phyloP scores from a whole-genome alignment of 164 flowering plant species.

The Stephania cephalantha region DNA sequence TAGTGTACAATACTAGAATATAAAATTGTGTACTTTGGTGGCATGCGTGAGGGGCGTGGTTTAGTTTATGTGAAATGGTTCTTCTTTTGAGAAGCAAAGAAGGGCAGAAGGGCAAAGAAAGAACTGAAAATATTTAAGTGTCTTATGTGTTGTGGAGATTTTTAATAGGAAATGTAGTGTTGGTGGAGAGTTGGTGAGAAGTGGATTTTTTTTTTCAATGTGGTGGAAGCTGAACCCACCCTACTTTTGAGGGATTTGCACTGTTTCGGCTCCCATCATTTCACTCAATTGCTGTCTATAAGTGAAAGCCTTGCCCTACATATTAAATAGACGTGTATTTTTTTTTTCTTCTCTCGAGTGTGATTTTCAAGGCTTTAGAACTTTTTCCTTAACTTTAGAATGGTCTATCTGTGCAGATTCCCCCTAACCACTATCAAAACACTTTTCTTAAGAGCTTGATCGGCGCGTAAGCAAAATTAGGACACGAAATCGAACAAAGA shows the following conservation, averaged over 20 bases:
- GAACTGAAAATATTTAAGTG: neutral
- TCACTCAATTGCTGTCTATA: neutral
- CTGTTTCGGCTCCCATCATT: neutral
- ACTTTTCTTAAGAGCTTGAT: no score
- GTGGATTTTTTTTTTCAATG: neutral
- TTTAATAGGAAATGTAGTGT: neutral
- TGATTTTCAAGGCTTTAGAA: no score
- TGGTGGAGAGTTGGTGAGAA: neutral
- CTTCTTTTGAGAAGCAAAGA: conserved; percentile 13
- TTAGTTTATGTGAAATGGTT: conserved; percentile 6
- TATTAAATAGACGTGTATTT: neutral
- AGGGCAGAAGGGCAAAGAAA: neutral
- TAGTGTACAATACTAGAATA: neutral
- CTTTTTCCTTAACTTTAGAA: neutral
- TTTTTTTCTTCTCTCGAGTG: no score
- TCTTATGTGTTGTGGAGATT: neutral
- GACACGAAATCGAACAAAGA: no score
- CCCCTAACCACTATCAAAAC: no score
- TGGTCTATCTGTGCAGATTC: neutral
- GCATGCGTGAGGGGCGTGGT: conserved; percentile 16
- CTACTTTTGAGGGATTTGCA: neutral
- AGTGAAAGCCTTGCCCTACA: neutral
- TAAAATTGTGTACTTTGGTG: neutral
- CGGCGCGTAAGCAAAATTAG: no score
- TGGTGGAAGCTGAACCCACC: neutral